phyloP scores from a whole-genome alignment of 495 filamentous ascomycete genomes.

The Mytilinidion resinicola region DNA sequence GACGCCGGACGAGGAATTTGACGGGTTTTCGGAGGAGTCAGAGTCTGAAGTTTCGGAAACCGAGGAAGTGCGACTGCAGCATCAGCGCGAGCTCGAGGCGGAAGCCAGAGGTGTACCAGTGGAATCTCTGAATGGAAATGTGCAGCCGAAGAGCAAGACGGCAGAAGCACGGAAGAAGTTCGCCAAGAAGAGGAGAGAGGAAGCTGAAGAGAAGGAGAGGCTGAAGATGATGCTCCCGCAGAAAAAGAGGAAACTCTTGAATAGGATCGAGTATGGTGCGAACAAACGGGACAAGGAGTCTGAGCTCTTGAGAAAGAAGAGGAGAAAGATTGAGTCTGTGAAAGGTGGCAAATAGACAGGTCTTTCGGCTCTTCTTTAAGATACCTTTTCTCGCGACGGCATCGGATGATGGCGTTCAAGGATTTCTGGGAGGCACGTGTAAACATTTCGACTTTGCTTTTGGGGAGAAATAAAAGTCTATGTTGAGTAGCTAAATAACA shows the following conservation, averaged over 20 bases:
- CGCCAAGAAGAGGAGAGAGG: constrained; percentile 32
- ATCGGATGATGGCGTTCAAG: no score
- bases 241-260: constrained; percentile 41
- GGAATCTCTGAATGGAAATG: constrained; percentile 23
- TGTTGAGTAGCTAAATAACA: no score
- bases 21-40: constrained; percentile 44
- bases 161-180: constrained; percentile 28
- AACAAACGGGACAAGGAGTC: constrained; percentile 39
- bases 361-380: no score
- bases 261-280: constrained; percentile 40
- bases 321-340: constrained; percentile 79
- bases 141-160: constrained; percentile 20
- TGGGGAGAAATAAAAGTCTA: no score
- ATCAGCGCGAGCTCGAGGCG: constrained; percentile 87
- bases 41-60: constrained; percentile 46
- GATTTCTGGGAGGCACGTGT: no score
- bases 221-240: constrained; percentile 41
- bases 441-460: no score
- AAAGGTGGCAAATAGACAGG: not conserved
- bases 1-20: constrained; percentile 31
- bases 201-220: constrained; percentile 40
- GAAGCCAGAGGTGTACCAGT: constrained; percentile 62
- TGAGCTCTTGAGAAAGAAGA: constrained; percentile 67
- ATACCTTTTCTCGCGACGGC: no score
- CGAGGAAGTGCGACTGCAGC: constrained; percentile 48